Evolutionary conservation across 192 early-diverging fungal species (phyloP), one percentile per base, ranked within the genome.

Genomic region (Globomyces pollinis-pini): DNA sequence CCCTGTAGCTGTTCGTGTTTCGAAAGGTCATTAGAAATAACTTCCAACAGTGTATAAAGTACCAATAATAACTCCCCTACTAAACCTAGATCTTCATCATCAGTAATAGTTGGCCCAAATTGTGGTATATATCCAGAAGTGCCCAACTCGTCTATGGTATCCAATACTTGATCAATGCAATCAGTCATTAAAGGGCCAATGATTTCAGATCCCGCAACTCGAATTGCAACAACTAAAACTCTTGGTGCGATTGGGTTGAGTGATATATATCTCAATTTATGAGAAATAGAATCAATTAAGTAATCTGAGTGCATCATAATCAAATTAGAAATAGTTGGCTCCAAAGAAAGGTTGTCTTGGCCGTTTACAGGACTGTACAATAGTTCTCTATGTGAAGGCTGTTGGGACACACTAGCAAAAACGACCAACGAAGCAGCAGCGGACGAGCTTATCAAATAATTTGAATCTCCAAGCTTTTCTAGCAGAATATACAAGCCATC

Each of bases 241-340:
- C 29, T 12, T 7, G 69, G 66, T 12, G 65, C 66, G 15, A 53
- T 12, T 2, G 68, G 73, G 33, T 71, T 57, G 4, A 36, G 29
- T 13, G 34, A 24, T 5, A 71, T 21, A 57, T 68, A 59, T n/a
- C 64, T 51, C 20, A 75, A 31, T 12, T 61, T 56, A 35, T 60
- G 34, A 2, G 44, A 52, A 15, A 69, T 57, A 24, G 43, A 53
- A 54, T 75, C 65, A n/a, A 75, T 52, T 13, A 75, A 16, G 42
- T 75, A 75, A 50, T 75, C 73, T 30, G 69, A 45, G 30, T 75
- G 67, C 13, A 35, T 47, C 13, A 67, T 38, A 8, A 71, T 43
- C 38, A 75, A 38, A 15, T 57, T 20, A 9, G 18, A 15, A 2
- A 67, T 58, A 13, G 33, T 26, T 31, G 47, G n/a, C n/a, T n/a